Base-by-base conservation (phyloP, 306 rosid species). In the Fragaria nilgerrensis region DNA sequence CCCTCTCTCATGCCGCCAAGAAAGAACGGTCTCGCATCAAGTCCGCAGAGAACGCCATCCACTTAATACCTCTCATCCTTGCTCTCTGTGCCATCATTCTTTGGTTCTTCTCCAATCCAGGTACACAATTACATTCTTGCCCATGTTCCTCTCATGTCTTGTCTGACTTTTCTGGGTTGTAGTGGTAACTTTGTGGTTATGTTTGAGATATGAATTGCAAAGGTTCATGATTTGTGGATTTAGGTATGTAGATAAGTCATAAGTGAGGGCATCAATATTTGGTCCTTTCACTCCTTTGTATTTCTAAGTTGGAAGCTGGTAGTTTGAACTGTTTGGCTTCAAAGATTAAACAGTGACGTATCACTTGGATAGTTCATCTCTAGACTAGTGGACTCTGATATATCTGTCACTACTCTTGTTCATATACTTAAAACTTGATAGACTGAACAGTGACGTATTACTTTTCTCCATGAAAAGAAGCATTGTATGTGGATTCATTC, bases 81-180 rank as follows among this genome's bases (percentile, higher is more conserved):
- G 79, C 89, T 70, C 83, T 94, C 82, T 90, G 96, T 82, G 97
- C 90, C 20, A 25, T 89, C 84, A 55, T 96, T 81, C 99, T 96
- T 74, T 96, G 99, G 98, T 79, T 96, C 87, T 92, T 92, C 85
- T 92, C 99, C 70, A 47, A 79, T 16, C 82, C 84, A 69, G 88
- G 86, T 82, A 53, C 71, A 39, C 16, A 44, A 15, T 63, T n/a
- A 37, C 43, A 25, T 9, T 29, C 50, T 3, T 47, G 5, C 20
- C 70, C 45, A 0, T 16, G 29, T 74, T 47, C 32, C 50, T 56
- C 36, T 41, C 65, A 37, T 37, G 14, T 36, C 14, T 34, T 72
- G 76, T 7, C 37, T 34, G 10, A 17, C 62, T 25, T 41, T 16
- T 23, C 39, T 6, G 48, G 29, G 47, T 29, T 29, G 19, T 19